Evolutionary conservation across 2,329 filamentous ascomycete species (phyloP), one percentile per base, ranked within the genome.

Genomic region (Coleophoma crateriformis): DNA sequence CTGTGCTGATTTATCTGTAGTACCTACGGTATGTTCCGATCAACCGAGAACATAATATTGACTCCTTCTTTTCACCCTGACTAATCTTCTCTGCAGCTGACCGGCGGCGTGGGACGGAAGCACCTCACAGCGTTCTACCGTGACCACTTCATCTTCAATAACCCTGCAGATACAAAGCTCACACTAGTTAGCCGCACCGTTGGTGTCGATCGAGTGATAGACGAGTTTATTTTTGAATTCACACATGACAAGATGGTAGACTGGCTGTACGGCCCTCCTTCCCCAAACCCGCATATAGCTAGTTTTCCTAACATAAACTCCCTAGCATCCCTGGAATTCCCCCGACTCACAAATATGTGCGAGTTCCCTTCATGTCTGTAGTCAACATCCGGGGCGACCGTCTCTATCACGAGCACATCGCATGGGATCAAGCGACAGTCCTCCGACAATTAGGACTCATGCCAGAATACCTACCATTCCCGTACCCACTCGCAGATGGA

Each of bases 121-220:
- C 68, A 69, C 1, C 69, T 91, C 10, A 81, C 83, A 1, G 68
- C 72, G 4, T 92, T 91, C 60, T 91, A 91, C 66, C 74, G 75
- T 0, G 63, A 89, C 54, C 80, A 90, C 60, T 91, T 92, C 68
- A 84, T 91, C 58, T 87, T 84, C 62, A 81, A 74, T 50, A 92
- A 91, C 54, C 80, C 87, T 0, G 72, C 71, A 0, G 86, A 90
- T 55, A 82, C 84, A 0, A 70, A 72, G 4, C 70, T 91, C 3
- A 82, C 88, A 59, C 76, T 90, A 1, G 74, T 90, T 32, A 87
- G 82, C 52, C 78, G 87, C 0, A 90, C 85, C 0, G 70, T 90
- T 0, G 87, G 87, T 0, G 76, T 84, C 0, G 86, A 91, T 59
- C 76, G 87, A 0, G 76, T 91, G 0, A 76, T 89, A 2, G 85